A percentile compares a stretch with the other conserved stretches of the same genome.
Conservation (phyloP, 1,284 basidiomycete genomes). For the Rhodotorula sp. region DNA sequence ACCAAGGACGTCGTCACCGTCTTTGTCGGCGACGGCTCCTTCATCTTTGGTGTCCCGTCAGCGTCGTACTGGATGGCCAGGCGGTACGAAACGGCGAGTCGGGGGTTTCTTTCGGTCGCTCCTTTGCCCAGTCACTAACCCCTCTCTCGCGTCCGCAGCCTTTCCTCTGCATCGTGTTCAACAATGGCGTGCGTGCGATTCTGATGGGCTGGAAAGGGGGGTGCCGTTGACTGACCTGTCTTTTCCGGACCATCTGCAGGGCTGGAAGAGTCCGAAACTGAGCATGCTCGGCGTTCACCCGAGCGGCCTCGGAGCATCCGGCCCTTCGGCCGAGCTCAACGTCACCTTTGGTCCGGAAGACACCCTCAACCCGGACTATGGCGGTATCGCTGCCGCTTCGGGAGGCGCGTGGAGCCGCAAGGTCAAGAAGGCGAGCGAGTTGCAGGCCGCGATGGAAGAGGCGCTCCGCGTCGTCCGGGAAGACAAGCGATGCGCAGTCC, state of each 20-base stretch:
- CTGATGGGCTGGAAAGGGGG: no score
- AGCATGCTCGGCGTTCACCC: conserved; percentile 67
- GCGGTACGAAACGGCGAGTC: conserved; percentile 61
- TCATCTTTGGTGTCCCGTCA: conserved; percentile 64
- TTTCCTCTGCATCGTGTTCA: conserved; percentile 66
- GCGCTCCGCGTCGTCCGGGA: conserved; percentile 59
- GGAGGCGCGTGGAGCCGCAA: conserved; percentile 64
- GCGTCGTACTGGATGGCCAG: conserved; percentile 68
- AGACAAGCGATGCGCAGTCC: conserved; percentile 62
- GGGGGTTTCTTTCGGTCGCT: background rate
- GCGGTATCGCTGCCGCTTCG: conserved; percentile 57
- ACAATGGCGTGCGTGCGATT: conserved; percentile 55
- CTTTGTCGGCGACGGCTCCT: conserved; percentile 67
- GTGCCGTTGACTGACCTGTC: background rate
- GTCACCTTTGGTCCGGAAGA: conserved; percentile 61
- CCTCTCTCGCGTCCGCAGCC: conserved; percentile 52
- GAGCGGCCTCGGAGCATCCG: conserved; percentile 57
- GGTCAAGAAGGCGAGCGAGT: conserved; percentile 49
- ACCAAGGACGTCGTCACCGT: conserved; percentile 58
- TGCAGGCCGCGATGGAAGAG: conserved; percentile 55
- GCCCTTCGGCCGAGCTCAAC: conserved; percentile 56
- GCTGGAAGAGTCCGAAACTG: conserved; percentile 58
- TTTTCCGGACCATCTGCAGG: conserved; percentile 3
- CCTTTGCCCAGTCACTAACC: no score
- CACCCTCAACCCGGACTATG: conserved; percentile 56